phyloP scores from a whole-genome alignment of 176 grass and related monocot species.

The Juncus effusus region DNA sequence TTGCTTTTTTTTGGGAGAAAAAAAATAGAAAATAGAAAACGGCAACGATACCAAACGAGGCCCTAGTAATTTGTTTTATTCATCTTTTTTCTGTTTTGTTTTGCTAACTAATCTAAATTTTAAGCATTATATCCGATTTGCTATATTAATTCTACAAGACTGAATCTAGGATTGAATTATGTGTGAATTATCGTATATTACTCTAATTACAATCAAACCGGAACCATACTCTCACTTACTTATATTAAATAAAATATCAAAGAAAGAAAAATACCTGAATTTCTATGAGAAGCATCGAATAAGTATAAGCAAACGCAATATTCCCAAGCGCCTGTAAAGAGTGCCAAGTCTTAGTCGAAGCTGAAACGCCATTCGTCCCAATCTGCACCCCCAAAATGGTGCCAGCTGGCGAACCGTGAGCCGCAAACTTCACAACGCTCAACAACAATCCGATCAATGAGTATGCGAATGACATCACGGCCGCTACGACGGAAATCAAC shows the following conservation, averaged over 20 bases:
- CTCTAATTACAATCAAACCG: not conserved
- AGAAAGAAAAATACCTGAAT: slow-evolving; percentile 46
- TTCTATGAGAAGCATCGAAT: slow-evolving; percentile 92
- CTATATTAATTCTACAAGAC: too few species aligned
- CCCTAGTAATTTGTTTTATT: not conserved
- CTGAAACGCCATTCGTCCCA: slow-evolving; percentile 46
- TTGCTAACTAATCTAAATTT: not conserved
- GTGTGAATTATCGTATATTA: too few species aligned
- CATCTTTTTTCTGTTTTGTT: too few species aligned
- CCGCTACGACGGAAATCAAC: slow-evolving; percentile 63
- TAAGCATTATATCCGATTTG: too few species aligned
- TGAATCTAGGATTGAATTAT: not conserved
- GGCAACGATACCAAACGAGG: too few species aligned
- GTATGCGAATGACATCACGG: slow-evolving; percentile 89
- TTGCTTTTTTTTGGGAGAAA: too few species aligned
- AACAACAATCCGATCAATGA: slow-evolving; percentile 60
- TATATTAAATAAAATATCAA: not conserved
- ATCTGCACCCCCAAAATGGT: slow-evolving; percentile 61
- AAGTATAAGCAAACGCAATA: slow-evolving; percentile 94
- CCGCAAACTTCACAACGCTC: slow-evolving; percentile 54
- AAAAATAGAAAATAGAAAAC: too few species aligned
- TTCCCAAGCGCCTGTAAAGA: slow-evolving; percentile 86
- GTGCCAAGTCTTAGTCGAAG: slow-evolving; percentile 63
- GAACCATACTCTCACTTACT: not conserved
- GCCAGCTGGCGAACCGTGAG: slow-evolving; percentile 42